These are phyloP conservation scores for Trichoderma arundinaceum DNA, from an alignment of 2,329 filamentous ascomycete species.

Conservation along the genomic window DNA sequence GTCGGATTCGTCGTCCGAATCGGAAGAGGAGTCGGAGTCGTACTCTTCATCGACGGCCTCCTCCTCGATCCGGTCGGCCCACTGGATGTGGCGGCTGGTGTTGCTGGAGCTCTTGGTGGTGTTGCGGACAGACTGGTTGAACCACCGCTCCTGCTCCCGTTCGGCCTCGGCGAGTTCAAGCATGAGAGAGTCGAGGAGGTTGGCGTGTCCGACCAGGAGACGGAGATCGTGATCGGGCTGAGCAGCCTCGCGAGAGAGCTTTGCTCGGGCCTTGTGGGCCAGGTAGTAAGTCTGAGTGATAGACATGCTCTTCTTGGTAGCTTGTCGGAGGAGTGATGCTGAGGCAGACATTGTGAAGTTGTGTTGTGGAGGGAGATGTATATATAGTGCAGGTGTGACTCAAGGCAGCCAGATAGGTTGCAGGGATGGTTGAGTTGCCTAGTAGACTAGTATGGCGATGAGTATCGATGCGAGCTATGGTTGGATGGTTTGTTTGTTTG, in stretches of 20 bases:
- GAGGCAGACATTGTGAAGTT: conserved; percentile 43
- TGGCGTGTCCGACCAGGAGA: conserved; percentile 95
- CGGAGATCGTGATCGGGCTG: conserved; percentile 92
- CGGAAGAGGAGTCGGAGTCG: conserved; percentile 61
- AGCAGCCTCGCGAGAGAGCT: conserved; percentile 92
- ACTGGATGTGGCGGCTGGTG: conserved; percentile 79
- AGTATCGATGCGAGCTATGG: conserved; percentile 4
- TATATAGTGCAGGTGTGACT: conserved; percentile 35
- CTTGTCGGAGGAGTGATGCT: conserved; percentile 41
- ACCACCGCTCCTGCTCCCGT: conserved; percentile 95
- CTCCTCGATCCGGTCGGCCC: conserved; percentile 80
- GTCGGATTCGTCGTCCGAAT: conserved; percentile 55
- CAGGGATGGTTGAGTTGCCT: conserved; percentile 38
- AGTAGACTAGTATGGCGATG: conserved; percentile 6
- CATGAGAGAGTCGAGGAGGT: conserved; percentile 96
- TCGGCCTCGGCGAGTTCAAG: conserved; percentile 89
- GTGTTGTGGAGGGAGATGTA: conserved; percentile 10
- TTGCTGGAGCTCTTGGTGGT: conserved; percentile 61
- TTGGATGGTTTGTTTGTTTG: background rate
- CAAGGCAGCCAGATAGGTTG: conserved; percentile 37
- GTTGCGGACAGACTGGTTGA: conserved; percentile 90
- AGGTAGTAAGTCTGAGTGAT: conserved; percentile 99
- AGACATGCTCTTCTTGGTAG: conserved; percentile 84
- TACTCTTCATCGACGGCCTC: conserved; percentile 66
- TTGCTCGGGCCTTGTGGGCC: conserved; percentile 92